Conservation (phyloP, 2,329 filamentous ascomycete genomes). For the Calonectria pseudoturangicola region DNA sequence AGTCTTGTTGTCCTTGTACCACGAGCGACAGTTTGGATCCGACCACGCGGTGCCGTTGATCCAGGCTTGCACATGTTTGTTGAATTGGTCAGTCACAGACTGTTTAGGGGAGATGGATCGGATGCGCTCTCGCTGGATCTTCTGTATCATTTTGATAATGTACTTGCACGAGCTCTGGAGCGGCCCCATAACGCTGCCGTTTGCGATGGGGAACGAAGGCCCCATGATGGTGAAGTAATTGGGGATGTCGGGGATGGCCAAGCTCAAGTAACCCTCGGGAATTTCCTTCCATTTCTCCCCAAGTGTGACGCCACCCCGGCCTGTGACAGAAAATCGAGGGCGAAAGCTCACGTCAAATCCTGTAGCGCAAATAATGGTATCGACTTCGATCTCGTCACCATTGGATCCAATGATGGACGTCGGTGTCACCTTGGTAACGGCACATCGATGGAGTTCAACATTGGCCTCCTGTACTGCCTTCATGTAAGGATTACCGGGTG, state of each 20-base stretch:
- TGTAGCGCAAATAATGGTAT: conserved; percentile 11
- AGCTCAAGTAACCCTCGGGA: conserved; percentile 28
- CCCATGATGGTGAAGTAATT: conserved; percentile 35
- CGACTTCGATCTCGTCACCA: conserved; percentile 14
- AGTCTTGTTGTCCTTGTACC: conserved; percentile 33
- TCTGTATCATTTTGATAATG: conserved; percentile 27
- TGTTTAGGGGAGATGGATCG: conserved; percentile 17
- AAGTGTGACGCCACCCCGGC: conserved; percentile 17
- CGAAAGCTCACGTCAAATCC: conserved; percentile 27
- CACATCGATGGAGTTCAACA: conserved; percentile 12
- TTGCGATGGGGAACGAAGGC: conserved; percentile 27
- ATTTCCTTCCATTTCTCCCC: conserved; percentile 23
- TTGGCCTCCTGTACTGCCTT: conserved; percentile 15
- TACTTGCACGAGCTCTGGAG: conserved; percentile 25
- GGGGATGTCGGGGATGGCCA: conserved; percentile 28
- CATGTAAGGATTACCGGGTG: conserved; percentile 29
- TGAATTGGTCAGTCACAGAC: conserved; percentile 25
- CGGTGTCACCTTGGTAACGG: conserved; percentile 9
- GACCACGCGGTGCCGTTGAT: conserved; percentile 25
- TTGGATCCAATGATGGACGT: not conserved
- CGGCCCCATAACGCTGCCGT: conserved; percentile 31
- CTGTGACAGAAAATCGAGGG: conserved; percentile 15
- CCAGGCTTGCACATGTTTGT: conserved; percentile 30
- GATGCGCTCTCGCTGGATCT: conserved; percentile 29
- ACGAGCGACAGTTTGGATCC: conserved; percentile 28